A percentile compares a stretch with the other conserved stretches of the same genome.
Evolutionary conservation across 2,329 filamentous ascomycete genomes (phyloP).

Genomic region (Neopestalotiopsis sp.): DNA sequence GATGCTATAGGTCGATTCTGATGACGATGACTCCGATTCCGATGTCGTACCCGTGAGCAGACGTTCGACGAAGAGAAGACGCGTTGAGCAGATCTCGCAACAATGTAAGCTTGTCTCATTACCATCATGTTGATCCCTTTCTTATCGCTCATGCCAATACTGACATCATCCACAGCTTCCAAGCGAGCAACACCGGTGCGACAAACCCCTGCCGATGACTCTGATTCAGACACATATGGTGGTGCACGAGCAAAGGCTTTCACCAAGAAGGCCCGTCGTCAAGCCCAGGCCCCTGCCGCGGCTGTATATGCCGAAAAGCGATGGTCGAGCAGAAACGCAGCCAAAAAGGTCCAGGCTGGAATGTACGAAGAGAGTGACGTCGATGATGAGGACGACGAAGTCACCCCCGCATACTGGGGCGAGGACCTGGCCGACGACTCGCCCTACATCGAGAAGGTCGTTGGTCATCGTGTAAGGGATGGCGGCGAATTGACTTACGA

Average conservation of each 20-base stretch:
- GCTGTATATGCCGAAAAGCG: conserved; percentile 80
- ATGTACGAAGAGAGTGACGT: conserved; percentile 73
- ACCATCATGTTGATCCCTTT: conserved; percentile 14
- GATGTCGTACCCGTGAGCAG: conserved; percentile 65
- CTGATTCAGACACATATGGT: conserved; percentile 80
- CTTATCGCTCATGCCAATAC: background rate
- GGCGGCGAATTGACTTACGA: conserved; percentile 66
- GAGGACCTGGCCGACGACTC: conserved; percentile 76
- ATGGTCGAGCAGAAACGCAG: conserved; percentile 87
- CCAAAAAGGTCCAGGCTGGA: conserved; percentile 66
- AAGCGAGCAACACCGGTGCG: conserved; percentile 63
- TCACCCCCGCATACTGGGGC: conserved; percentile 74
- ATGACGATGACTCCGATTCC: conserved; percentile 74
- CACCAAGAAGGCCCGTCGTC: conserved; percentile 79
- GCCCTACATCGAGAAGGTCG: conserved; percentile 87
- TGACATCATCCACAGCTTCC: conserved; percentile 52
- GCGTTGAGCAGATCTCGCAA: conserved; percentile 65
- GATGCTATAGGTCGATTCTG: conserved; percentile 42
- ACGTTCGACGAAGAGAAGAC: conserved; percentile 72
- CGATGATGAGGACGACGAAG: conserved; percentile 68
- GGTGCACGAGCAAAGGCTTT: conserved; percentile 72
- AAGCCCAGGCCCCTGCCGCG: conserved; percentile 67
- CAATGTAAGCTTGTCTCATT: conserved; percentile 56
- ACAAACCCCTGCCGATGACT: conserved; percentile 62
- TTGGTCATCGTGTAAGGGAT: conserved; percentile 83